Conservation (phyloP, 495 filamentous ascomycete species). For the Parathielavia appendiculata region DNA sequence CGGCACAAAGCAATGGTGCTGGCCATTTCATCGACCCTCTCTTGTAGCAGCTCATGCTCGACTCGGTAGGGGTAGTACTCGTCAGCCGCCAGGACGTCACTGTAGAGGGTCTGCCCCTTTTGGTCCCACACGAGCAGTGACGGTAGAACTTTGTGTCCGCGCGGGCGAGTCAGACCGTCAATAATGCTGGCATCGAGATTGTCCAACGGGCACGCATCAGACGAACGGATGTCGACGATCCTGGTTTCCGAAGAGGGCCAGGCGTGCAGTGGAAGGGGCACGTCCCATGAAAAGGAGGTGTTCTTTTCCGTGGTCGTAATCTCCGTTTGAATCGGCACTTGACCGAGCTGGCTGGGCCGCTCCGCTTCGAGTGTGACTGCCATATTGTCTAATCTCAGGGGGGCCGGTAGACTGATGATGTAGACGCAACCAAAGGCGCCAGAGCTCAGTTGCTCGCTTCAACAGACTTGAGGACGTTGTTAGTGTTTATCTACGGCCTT, state of each 20-base stretch:
- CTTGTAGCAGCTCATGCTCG: constrained; percentile 5
- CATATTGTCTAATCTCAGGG: too few species aligned
- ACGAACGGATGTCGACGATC: constrained; percentile 19
- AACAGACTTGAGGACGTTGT: too few species aligned
- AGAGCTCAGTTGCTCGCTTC: too few species aligned
- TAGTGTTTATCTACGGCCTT: too few species aligned
- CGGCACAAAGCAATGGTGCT: constrained; percentile 7
- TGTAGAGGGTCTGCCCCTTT: constrained; percentile 19
- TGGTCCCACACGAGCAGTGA: constrained; percentile 20
- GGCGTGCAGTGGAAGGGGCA: too few species aligned
- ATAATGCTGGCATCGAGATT: constrained; percentile 12
- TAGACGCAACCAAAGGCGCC: too few species aligned
- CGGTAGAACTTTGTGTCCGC: constrained; percentile 5
- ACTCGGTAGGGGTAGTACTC: constrained; percentile 19
- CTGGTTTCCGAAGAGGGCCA: background rate
- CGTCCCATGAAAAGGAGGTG: too few species aligned
- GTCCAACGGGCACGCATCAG: constrained; percentile 2
- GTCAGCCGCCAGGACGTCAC: constrained; percentile 8
- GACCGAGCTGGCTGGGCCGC: too few species aligned
- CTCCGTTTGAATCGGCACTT: too few species aligned
- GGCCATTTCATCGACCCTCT: constrained; percentile 7
- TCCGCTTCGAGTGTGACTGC: too few species aligned
- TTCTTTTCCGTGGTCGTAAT: too few species aligned
- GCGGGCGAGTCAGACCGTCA: constrained; percentile 6
- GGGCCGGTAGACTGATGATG: too few species aligned